phyloP scores from a whole-genome alignment of 257 asterid genomes.

The Scutellaria minor region DNA sequence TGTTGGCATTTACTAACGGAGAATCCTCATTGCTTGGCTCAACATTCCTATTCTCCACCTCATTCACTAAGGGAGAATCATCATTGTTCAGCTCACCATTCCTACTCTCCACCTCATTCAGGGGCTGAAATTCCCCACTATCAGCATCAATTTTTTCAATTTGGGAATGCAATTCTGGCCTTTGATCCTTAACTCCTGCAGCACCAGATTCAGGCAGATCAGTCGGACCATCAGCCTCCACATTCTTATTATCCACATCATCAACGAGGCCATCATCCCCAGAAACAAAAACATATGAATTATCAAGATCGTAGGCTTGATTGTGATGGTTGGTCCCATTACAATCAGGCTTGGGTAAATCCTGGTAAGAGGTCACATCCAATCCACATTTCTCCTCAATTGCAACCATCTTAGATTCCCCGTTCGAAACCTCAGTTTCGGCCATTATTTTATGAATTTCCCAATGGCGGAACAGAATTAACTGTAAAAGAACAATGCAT shows the following conservation, averaged over 20 bases:
- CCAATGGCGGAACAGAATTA: slow-evolving; percentile 30
- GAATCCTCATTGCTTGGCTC: not conserved
- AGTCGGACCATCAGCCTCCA: slow-evolving; percentile 2
- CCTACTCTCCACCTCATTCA: not conserved
- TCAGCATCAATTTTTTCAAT: slow-evolving; percentile 18
- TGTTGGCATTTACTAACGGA: no score
- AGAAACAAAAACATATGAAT: slow-evolving; percentile 56
- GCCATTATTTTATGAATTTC: slow-evolving; percentile 45
- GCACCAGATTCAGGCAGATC: slow-evolving; percentile 2
- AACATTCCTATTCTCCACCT: no score
- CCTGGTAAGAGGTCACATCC: slow-evolving; percentile 46
- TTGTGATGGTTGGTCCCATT: slow-evolving; percentile 43
- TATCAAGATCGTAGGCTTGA: slow-evolving; percentile 45
- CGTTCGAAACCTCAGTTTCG: slow-evolving; percentile 45
- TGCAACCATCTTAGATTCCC: slow-evolving; percentile 37
- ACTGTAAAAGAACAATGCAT: slow-evolving; percentile 34
- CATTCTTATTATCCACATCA: slow-evolving; percentile 24
- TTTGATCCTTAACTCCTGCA: slow-evolving; percentile 18
- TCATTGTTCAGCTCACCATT: not conserved
- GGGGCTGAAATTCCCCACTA: slow-evolving; percentile 3
- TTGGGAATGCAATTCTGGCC: slow-evolving; percentile 6
- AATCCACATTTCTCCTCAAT: slow-evolving; percentile 42
- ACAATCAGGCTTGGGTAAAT: slow-evolving; percentile 40
- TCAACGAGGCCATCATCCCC: slow-evolving; percentile 41
- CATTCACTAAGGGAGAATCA: not conserved